phyloP scores from a whole-genome alignment of 129 eudicot genomes.

The Centaurea solstitialis region DNA sequence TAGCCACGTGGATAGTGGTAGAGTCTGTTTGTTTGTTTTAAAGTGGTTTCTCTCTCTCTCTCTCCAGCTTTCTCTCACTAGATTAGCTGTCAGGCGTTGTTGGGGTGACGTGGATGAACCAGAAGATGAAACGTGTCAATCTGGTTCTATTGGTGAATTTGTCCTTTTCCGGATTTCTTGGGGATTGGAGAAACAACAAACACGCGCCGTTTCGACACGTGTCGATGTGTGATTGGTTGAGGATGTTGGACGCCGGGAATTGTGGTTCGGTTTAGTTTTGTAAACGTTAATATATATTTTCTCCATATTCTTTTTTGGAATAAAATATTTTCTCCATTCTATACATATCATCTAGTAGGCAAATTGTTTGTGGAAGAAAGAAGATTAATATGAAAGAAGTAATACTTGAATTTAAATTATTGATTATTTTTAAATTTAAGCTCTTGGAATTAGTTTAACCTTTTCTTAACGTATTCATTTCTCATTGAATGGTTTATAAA shows the following conservation, averaged over 20 bases:
- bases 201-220: conserved; percentile 21
- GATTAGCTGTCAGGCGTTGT: conserved; percentile 25
- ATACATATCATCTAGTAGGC: too few relatives aligned
- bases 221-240: background rate
- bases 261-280: too few relatives aligned
- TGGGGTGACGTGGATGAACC: conserved; percentile 28
- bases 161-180: background rate
- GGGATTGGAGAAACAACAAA: conserved; percentile 14
- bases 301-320: too few relatives aligned
- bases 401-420: too few relatives aligned
- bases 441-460: too few relatives aligned
- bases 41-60: background rate
- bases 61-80: background rate
- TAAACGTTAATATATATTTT: too few relatives aligned
- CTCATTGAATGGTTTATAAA: too few relatives aligned
- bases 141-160: conserved; percentile 1
- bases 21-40: background rate
- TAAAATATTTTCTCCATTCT: too few relatives aligned
- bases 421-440: too few relatives aligned
- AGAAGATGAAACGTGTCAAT: conserved; percentile 22
- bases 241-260: background rate
- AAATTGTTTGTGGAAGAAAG: too few relatives aligned
- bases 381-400: too few relatives aligned
- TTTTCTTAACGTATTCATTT: too few relatives aligned
- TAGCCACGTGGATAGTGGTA: conserved; percentile 23